Evolutionary conservation across 2,329 filamentous ascomycete genomes (phyloP), one percentile per base, ranked within the genome.

Genomic region (Colletotrichum sublineola): DNA sequence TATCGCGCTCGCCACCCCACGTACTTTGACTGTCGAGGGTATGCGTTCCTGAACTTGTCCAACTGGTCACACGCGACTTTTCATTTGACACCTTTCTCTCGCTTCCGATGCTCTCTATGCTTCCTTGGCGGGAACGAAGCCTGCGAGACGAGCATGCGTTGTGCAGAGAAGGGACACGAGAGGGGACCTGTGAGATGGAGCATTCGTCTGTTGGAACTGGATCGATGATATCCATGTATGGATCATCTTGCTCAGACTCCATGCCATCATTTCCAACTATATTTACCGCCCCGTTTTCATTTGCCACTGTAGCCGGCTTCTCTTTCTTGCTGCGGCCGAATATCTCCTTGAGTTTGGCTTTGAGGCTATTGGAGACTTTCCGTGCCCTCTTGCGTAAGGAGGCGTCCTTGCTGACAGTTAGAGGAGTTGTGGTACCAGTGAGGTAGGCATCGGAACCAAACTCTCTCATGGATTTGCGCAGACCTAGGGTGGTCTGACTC

Each of bases 11-110:
- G 1, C 78, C 81, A 67, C 31, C 66, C 66, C 77, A 77, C 5
- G 62, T 70, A 24, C 71, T 81, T 56, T 85, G 71, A 79, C 81
- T 89, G 7, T 86, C 80, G 3, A 88, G 86, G 3, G 88, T 90
- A 68, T 86, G 86, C 1, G 86, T 84, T 1, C 88, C 89, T 0
- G 92, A 93, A 73, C 90, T 89, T 5, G 88, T 88, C 92, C 92
- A 94, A 79, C 92, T 94, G 2, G 92, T 93, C 63, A 93, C 89
- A 31, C 92, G 83, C n/a, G 90, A 92, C 74, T 84, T 88, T 29
- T 89, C 86, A 50, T 88, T 86, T 18, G 80, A 83, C 1, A 76
- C 77, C 63, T 80, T 81, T 52, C 79, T 80, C 7, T 84, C 82
- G 65, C 81, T 85, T 31, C 75, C 75, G 2, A 87, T 74, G 71